phyloP scores from a whole-genome alignment of 2,329 filamentous ascomycete genomes.

The Beauveria sp. region DNA sequence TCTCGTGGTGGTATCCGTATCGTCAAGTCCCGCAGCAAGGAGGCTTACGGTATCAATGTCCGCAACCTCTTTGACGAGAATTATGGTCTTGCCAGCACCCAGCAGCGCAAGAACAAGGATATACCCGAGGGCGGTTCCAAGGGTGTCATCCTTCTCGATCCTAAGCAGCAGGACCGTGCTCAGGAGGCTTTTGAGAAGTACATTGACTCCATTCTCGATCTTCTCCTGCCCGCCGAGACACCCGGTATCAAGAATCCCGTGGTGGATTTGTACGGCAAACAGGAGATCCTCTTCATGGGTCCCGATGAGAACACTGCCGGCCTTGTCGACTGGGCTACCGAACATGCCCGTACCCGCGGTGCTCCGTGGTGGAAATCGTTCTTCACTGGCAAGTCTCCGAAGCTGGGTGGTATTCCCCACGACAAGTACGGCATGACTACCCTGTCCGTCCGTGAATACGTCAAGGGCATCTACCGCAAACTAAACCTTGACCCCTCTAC shows the following conservation, averaged over 20 bases:
- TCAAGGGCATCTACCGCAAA: constrained; percentile 95
- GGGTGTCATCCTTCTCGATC: constrained; percentile 90
- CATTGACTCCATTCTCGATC: constrained; percentile 95
- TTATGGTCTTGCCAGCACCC: constrained; percentile 95
- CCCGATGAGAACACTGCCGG: constrained; percentile 98
- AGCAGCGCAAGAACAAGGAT: constrained; percentile 99
- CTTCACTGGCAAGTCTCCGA: constrained; percentile 97
- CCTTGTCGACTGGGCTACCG: constrained; percentile 96
- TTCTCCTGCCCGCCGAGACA: constrained; percentile 80
- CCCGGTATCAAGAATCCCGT: constrained; percentile 99
- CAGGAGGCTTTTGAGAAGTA: constrained; percentile 97
- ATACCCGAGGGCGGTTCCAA: constrained; percentile 98
- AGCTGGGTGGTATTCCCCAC: constrained; percentile 92
- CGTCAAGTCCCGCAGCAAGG: constrained; percentile 93
- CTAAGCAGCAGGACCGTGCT: constrained; percentile 88
- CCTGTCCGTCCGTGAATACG: constrained; percentile 89
- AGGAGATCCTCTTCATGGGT: constrained; percentile 97
- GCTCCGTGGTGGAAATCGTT: constrained; percentile 99
- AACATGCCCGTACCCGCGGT: constrained; percentile 78
- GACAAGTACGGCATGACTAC: constrained; percentile 98
- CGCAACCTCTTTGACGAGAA: constrained; percentile 97
- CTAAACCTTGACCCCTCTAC: constrained; percentile 77
- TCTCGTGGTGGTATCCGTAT: constrained; percentile 96
- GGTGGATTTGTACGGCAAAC: constrained; percentile 87
- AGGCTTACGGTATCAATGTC: constrained; percentile 93